Percentiles rank a stretch among this genome's conserved stretches.
These are phyloP conservation scores for Lichtheimia ramosa DNA, from an alignment of 371 early-diverging fungal species.

Conservation along the genomic window DNA sequence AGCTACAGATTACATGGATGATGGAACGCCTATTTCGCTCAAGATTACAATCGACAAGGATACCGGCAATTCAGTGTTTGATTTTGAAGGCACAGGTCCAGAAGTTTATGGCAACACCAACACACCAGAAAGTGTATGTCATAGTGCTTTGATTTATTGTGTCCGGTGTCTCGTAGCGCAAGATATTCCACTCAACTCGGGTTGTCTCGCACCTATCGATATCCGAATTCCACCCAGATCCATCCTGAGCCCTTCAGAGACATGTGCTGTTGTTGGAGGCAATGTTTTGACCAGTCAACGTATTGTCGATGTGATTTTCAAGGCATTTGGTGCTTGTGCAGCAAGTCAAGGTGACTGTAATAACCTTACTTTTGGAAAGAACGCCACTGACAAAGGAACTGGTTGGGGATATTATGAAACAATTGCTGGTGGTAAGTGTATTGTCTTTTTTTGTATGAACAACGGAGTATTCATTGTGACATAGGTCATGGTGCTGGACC, in stretches of 20 bases:
- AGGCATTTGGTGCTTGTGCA: slow-evolving; percentile 89
- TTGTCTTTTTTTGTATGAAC: slow-evolving; percentile 2
- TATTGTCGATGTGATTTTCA: slow-evolving; percentile 88
- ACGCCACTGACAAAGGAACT: slow-evolving; percentile 37
- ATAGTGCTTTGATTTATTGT: slow-evolving; percentile 94
- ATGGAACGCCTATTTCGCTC: slow-evolving; percentile 86
- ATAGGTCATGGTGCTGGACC: slow-evolving; percentile 84
- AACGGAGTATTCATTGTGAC: background rate
- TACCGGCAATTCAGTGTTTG: slow-evolving; percentile 83
- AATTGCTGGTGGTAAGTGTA: slow-evolving; percentile 65
- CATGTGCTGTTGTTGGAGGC: slow-evolving; percentile 95
- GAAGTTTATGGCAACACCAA: slow-evolving; percentile 81
- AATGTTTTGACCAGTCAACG: slow-evolving; percentile 96
- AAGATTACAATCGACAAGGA: slow-evolving; percentile 70
- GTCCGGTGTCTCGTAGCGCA: slow-evolving; percentile 85
- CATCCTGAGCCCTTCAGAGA: slow-evolving; percentile 77
- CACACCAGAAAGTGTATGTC: slow-evolving; percentile 65
- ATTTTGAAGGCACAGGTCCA: slow-evolving; percentile 89
- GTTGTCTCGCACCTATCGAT: slow-evolving; percentile 84
- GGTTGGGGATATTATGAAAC: slow-evolving; percentile 98
- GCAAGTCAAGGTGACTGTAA: slow-evolving; percentile 96
- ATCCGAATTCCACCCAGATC: slow-evolving; percentile 79
- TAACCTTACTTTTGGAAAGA: slow-evolving; percentile 93
- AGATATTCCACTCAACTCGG: slow-evolving; percentile 95
- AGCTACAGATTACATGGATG: slow-evolving; percentile 91